A percentile compares a stretch with the other conserved stretches of the same genome.
Evolutionary conservation across 805 yeast genomes (phyloP).

Genomic region (Candida sakaeoensis): DNA sequence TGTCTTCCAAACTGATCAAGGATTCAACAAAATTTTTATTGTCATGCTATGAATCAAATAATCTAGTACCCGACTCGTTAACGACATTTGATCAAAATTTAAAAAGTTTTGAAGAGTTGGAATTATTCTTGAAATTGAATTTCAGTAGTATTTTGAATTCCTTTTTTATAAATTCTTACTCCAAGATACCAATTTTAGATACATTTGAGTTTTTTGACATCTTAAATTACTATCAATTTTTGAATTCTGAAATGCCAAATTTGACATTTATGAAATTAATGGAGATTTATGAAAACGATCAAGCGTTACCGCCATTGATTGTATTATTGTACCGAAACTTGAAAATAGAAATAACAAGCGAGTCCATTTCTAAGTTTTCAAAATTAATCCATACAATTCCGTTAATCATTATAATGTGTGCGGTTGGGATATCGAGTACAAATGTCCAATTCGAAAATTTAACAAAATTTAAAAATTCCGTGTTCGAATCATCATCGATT

Average conservation of each 20-base stretch:
- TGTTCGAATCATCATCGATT: slow-evolving; percentile 24
- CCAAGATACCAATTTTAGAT: slow-evolving; percentile 32
- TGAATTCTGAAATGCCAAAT: slow-evolving; percentile 16
- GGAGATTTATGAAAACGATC: slow-evolving; percentile 9
- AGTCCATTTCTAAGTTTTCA: slow-evolving; percentile 16
- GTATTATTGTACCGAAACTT: slow-evolving; percentile 14
- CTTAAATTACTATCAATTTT: slow-evolving; percentile 22
- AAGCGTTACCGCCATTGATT: slow-evolving; percentile 9
- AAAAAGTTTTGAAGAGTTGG: slow-evolving; percentile 13
- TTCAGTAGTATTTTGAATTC: slow-evolving; percentile 21
- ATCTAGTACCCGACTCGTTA: not conserved
- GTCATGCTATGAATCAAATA: slow-evolving; percentile 11
- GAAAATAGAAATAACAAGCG: slow-evolving; percentile 16
- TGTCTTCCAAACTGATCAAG: slow-evolving; percentile 12
- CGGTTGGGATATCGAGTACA: slow-evolving; percentile 29
- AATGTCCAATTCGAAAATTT: slow-evolving; percentile 31
- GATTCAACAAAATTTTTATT: slow-evolving; percentile 12
- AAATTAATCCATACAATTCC: slow-evolving; percentile 23
- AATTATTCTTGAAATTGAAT: slow-evolving; percentile 15
- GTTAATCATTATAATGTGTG: slow-evolving; percentile 25
- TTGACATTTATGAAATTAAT: slow-evolving; percentile 18
- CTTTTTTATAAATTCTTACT: slow-evolving; percentile 28
- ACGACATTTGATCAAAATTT: slow-evolving; percentile 14
- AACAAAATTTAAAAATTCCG: slow-evolving; percentile 22
- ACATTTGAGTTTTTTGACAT: slow-evolving; percentile 26